A percentile compares a stretch with the other conserved stretches of the same genome.
Conservation (phyloP, 805 yeast genomes). For the Geotrichum ghanense region DNA sequence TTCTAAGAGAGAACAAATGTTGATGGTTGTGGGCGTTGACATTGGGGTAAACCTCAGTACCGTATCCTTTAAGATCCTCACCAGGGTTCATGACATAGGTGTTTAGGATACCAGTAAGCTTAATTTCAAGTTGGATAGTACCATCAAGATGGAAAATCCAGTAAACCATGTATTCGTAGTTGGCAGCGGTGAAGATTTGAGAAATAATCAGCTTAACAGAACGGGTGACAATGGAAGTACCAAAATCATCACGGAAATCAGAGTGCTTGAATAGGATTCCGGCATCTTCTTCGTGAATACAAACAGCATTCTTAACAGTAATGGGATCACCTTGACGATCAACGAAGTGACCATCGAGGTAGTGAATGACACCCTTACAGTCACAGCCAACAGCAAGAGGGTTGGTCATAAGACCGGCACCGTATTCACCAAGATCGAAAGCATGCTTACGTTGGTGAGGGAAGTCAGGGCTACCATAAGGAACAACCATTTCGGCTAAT, state of each 20-base stretch:
- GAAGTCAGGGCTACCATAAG: slow-evolving; percentile 68
- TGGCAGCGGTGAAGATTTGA: slow-evolving; percentile 78
- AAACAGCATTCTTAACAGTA: slow-evolving; percentile 64
- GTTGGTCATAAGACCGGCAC: slow-evolving; percentile 79
- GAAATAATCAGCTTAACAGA: slow-evolving; percentile 64
- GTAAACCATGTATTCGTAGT: slow-evolving; percentile 76
- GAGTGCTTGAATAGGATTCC: slow-evolving; percentile 73
- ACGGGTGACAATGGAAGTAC: slow-evolving; percentile 64
- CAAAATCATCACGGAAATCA: slow-evolving; percentile 71
- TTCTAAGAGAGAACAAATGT: slow-evolving; percentile 66
- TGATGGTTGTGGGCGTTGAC: slow-evolving; percentile 83
- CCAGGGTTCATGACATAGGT: slow-evolving; percentile 54
- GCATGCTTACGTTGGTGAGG: slow-evolving; percentile 84
- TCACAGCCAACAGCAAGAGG: slow-evolving; percentile 72
- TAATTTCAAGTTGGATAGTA: slow-evolving; percentile 65
- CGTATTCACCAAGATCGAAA: slow-evolving; percentile 77
- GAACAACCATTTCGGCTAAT: slow-evolving; percentile 40
- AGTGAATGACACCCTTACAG: slow-evolving; percentile 78
- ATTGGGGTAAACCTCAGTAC: slow-evolving; percentile 67
- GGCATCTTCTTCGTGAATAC: slow-evolving; percentile 81
- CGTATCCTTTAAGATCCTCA: slow-evolving; percentile 67
- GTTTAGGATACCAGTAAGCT: slow-evolving; percentile 74
- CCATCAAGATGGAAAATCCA: slow-evolving; percentile 81
- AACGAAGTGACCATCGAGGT: slow-evolving; percentile 67
- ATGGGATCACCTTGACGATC: slow-evolving; percentile 58